Evolutionary conservation across 176 grass and related monocot species (phyloP), one percentile per base, ranked within the genome.

Genomic region (Oryza glaberrima): DNA sequence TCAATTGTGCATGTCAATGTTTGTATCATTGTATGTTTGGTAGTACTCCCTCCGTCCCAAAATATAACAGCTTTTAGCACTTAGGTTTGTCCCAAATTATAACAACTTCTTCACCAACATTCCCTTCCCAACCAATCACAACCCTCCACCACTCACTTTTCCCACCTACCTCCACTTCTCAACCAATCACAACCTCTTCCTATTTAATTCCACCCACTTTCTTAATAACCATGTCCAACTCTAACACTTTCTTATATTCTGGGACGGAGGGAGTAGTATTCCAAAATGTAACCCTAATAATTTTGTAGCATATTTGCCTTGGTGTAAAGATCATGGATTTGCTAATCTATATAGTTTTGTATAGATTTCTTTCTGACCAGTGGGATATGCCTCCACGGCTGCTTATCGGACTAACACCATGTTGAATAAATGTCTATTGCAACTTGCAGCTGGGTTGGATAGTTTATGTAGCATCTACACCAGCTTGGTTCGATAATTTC

Each of bases 381-480:
- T 47, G 64, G 54, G 48, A 49, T 76, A 69, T 66, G 47, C 70
- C 43, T 76, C 7, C 41, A 30, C 20, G 49, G 30, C 34, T 73
- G 22, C 70, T 77, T 51, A 75, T 79, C 4, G 4, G 20, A n/a
- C 61, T 85, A 11, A 22, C 43, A 73, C 28, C 45, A 48, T 40
- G 20, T 32, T 75, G 30, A 38, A 38, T 26, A 23, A 23, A 36
- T 85, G 15, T 46, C 47, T 38, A 26, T 9, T 44, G 68, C 34
- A 40, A 3, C 8, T 26, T 38, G 13, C 23, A 43, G 23, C 74
- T 71, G 19, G 13, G 38, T 86, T 80, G 19, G 22, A 16, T 73
- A 67, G 13, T 56, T 80, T 86, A 6, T 79, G 54, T 38, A 73
- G 20, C 67, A 86, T 20, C 52, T 86, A 65, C 45, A 69, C 76